A percentile compares a stretch with the other conserved stretches of the same genome.
These are phyloP conservation scores for Trichosporon sp. DNA, from an alignment of 1,284 basidiomycete species.

Conservation along the genomic window DNA sequence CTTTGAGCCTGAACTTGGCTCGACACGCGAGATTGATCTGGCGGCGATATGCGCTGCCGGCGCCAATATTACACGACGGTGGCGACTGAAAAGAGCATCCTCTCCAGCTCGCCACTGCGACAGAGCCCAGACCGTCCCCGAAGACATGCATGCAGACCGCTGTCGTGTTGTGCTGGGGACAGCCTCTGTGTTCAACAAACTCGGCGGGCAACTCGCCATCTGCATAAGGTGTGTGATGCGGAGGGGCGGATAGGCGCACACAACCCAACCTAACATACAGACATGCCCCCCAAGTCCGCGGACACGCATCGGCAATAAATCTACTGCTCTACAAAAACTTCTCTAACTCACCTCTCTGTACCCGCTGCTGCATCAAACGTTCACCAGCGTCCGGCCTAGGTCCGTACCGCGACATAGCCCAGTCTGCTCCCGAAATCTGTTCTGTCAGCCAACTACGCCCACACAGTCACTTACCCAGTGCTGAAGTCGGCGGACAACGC, in stretches of 20 bases:
- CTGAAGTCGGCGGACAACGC: slow-evolving; percentile 42
- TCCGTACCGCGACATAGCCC: slow-evolving; percentile 48
- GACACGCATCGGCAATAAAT: background rate
- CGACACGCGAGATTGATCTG: slow-evolving; percentile 13
- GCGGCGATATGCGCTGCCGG: slow-evolving; percentile 9
- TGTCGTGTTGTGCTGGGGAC: background rate
- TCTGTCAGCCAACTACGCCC: background rate
- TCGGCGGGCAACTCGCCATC: background rate
- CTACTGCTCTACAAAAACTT: background rate
- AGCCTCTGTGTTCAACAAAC: background rate
- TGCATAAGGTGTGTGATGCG: background rate
- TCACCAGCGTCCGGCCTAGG: slow-evolving; percentile 39
- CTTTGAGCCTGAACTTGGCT: slow-evolving; percentile 11
- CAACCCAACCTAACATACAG: background rate
- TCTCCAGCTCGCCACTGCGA: background rate
- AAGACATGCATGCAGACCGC: background rate
- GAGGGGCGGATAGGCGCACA: background rate
- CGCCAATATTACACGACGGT: background rate
- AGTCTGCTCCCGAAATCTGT: slow-evolving; percentile 45
- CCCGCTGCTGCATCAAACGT: slow-evolving; percentile 20
- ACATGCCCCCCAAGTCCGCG: background rate
- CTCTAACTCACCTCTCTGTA: background rate
- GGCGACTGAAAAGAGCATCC: slow-evolving; percentile 10
- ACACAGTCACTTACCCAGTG: slow-evolving; percentile 44
- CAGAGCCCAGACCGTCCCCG: background rate